Conservation (phyloP, 257 asterid species). For the Hygrophila difformis region DNA sequence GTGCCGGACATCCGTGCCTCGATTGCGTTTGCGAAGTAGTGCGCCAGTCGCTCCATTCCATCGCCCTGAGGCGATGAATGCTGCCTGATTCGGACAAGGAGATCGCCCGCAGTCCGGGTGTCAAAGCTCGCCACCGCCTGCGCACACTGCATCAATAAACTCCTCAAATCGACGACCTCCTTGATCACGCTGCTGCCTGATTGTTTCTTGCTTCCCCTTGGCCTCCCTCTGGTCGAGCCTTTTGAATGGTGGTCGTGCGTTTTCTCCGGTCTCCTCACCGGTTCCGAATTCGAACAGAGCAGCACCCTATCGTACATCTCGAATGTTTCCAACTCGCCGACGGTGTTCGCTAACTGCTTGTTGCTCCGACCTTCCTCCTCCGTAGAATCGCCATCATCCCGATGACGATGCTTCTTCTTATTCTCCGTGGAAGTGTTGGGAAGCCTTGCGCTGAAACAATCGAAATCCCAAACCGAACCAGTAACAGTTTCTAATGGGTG, state of each 20-base stretch:
- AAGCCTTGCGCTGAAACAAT: neutral
- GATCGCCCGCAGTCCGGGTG: constrained; percentile 15
- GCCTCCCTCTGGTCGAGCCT: constrained; percentile 23
- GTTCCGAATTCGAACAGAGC: constrained; percentile 19
- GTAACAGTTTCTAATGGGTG: neutral
- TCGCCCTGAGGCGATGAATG: constrained; percentile 45
- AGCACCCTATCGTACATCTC: constrained; percentile 40
- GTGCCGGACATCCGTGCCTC: constrained; percentile 45
- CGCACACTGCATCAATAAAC: constrained; percentile 37
- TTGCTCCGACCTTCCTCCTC: constrained; percentile 18
- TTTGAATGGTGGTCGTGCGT: no score
- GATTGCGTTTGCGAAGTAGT: constrained; percentile 38
- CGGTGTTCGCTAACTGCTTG: constrained; percentile 25
- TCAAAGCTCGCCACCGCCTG: constrained; percentile 37
- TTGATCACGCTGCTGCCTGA: neutral
- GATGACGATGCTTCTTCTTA: constrained; percentile 26
- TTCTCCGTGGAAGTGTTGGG: neutral
- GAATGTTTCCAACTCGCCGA: constrained; percentile 21
- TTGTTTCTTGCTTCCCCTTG: constrained; percentile 10
- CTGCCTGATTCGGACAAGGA: constrained; percentile 23
- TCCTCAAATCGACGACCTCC: constrained; percentile 34
- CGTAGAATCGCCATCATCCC: constrained; percentile 19
- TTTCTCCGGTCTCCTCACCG: no score
- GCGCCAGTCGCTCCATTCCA: constrained; percentile 35
- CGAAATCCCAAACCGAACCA: neutral